These are phyloP conservation scores for Neurospora sp. DNA, from an alignment of 2,329 filamentous ascomycete species.

Conservation along the genomic window DNA sequence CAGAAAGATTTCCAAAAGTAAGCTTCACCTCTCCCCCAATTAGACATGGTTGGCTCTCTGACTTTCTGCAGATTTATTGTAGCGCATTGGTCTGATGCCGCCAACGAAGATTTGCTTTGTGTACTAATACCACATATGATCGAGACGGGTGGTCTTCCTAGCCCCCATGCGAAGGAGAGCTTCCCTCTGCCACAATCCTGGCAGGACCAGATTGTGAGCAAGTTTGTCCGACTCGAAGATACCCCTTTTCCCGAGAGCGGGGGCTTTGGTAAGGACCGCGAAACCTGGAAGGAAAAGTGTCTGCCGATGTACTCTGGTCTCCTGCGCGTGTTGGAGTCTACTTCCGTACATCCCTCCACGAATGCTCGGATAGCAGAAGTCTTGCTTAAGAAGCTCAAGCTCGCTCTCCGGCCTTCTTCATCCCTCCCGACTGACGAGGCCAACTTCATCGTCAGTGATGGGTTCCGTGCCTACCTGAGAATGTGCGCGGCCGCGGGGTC, in stretches of 20 bases:
- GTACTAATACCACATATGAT: constrained; percentile 58
- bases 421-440: constrained; percentile 51
- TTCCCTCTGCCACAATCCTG: constrained; percentile 54
- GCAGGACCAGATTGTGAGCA: constrained; percentile 63
- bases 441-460: constrained; percentile 65
- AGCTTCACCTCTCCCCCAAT: constrained; percentile 10
- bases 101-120: constrained; percentile 59
- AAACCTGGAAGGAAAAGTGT: constrained; percentile 52
- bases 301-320: constrained; percentile 59
- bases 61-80: constrained; percentile 54
- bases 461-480: constrained; percentile 61
- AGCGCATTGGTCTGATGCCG: constrained; percentile 57
- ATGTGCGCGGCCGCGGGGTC: constrained; percentile 51
- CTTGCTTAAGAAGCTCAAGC: constrained; percentile 54
- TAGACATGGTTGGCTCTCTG: constrained; percentile 13
- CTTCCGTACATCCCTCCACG: constrained; percentile 55
- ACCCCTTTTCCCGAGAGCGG: constrained; percentile 56
- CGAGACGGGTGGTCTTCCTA: constrained; percentile 42
- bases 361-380: constrained; percentile 56
- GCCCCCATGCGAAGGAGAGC: constrained; percentile 39
- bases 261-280: constrained; percentile 50
- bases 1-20: constrained; percentile 73
- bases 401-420: constrained; percentile 52
- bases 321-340: constrained; percentile 50
- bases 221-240: constrained; percentile 55